These are phyloP conservation scores for Sanghuangporus baumii DNA, from an alignment of 1,284 basidiomycete genomes.

Conservation along the genomic window DNA sequence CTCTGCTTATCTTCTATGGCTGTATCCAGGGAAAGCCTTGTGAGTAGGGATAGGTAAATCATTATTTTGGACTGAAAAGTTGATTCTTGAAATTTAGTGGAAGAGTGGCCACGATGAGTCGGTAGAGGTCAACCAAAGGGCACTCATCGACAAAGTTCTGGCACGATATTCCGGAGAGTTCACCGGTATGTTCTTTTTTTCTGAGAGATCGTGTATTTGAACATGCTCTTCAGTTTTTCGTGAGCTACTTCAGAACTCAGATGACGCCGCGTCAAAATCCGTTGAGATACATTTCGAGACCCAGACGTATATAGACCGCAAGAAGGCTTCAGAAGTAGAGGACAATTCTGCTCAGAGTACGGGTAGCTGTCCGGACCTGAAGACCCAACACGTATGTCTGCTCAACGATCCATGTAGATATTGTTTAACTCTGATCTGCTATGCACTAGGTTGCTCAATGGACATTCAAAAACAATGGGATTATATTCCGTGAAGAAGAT, in stretches of 20 bases:
- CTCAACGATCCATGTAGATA: neutral
- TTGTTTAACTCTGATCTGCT: neutral
- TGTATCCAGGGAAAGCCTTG: constrained; percentile 10
- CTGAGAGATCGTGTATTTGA: neutral
- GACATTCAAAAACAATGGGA: constrained; percentile 87
- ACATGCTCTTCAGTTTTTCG: constrained; percentile 60
- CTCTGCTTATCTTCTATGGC: neutral
- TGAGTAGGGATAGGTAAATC: neutral
- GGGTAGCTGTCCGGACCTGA: constrained; percentile 50
- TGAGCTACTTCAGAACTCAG: constrained; percentile 91
- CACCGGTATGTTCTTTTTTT: constrained; percentile 47
- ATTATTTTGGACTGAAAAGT: neutral
- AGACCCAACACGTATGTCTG: constrained; percentile 42
- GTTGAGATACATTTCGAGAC: constrained; percentile 85
- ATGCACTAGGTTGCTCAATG: constrained; percentile 59
- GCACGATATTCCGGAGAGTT: constrained; percentile 94
- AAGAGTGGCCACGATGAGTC: constrained; percentile 71
- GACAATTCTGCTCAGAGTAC: constrained; percentile 2
- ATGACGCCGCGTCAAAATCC: constrained; percentile 81
- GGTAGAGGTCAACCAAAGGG: constrained; percentile 93
- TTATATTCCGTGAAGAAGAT: constrained; percentile 75
- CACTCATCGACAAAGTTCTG: constrained; percentile 89
- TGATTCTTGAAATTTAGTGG: constrained; percentile 42
- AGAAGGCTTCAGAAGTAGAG: constrained; percentile 24
- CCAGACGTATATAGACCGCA: constrained; percentile 43